Base-by-base conservation (phyloP, 169 alveolate genomes). In the Eimeria acervulina region DNA sequence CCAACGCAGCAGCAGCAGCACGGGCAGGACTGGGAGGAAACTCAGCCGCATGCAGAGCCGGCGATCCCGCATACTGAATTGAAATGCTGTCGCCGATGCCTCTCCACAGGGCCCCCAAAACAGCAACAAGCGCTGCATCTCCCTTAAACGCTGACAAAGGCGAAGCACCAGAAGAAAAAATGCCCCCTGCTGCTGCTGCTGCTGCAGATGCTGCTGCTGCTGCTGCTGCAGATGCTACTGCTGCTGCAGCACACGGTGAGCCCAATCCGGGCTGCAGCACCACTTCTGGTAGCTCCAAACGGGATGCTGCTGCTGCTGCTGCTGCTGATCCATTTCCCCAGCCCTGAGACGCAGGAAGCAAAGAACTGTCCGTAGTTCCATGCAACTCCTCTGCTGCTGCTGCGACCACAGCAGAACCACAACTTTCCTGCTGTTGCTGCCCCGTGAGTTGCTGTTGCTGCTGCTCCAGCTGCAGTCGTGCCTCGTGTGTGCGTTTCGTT, bases 11-110 rank as follows among this genome's bases (percentile, higher is more conserved):
- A 80, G 66, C 68, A 40, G 89, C 66, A 47, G 89, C 66, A 44
- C 89, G 89, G 17, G 15, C 68, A n/a, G 66, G 89, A 40, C 89
- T 44, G 40, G 31, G 89, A 8, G 40, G 31, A 52, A 91, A 91
- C 33, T 72, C 95, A 0, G 95, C 95, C 21, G 95, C 95, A 91
- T 91, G 95, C 95, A 91, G 70, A 33, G 95, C 95, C 36, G 95
- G 95, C 3, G 95, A 91, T 6, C 95, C 95, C 8, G 81, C 95
- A 72, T 91, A 91, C 51, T 91, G 95, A 17, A 74, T 59, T 33
- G 95, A 80, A 33, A 91, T 68, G 44, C 59, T 33, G 90, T 91
- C 95, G 12, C 95, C 95, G 10, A 91, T 52, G 42, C 87, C 95
- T 23, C 95, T 40, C 95, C 95, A 91, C n/a, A 72, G 55, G 21